phyloP scores from a whole-genome alignment of 1,284 basidiomycete genomes.

The Porogramme epimiltina region DNA sequence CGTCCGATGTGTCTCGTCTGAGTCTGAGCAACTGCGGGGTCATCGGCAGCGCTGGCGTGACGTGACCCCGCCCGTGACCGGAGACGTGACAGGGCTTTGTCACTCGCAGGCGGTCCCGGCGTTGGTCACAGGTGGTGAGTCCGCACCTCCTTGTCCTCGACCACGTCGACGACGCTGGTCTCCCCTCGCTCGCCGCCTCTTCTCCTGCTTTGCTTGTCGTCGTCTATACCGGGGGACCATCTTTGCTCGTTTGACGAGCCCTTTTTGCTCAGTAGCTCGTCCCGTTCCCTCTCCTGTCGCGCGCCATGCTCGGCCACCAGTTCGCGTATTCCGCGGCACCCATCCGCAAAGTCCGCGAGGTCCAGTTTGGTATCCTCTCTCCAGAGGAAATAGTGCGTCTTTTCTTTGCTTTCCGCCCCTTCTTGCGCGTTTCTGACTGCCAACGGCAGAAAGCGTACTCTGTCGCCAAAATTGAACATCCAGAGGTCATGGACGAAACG shows the following conservation, averaged over 20 bases:
- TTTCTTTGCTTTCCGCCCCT: constrained; percentile 13
- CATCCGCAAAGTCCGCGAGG: constrained; percentile 93
- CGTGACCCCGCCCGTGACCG: constrained; percentile 11
- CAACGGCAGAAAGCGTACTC: constrained; percentile 89
- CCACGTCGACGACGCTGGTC: constrained; percentile 25
- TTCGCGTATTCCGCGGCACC: constrained; percentile 93
- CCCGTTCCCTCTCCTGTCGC: constrained; percentile 19
- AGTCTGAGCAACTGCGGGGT: constrained; percentile 11
- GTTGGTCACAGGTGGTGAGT: constrained; percentile 18
- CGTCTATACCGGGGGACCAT: constrained; percentile 12
- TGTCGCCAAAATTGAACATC: constrained; percentile 97
- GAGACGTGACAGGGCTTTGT: too few species aligned
- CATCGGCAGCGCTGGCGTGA: background rate
- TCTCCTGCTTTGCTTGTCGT: constrained; percentile 8
- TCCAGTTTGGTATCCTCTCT: constrained; percentile 98
- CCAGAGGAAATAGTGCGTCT: constrained; percentile 97
- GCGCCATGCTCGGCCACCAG: constrained; percentile 77
- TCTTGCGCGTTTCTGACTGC: constrained; percentile 18
- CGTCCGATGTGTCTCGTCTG: background rate
- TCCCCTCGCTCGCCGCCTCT: constrained; percentile 2
- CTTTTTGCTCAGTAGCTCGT: constrained; percentile 15
- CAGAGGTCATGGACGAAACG: constrained; percentile 97
- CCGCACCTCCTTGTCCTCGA: constrained; percentile 25
- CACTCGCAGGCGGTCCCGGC: constrained; percentile 20
- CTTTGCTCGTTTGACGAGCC: constrained; percentile 16